Base-by-base conservation (phyloP, 192 early-diverging fungal genomes). In the Entomortierella parvispora region DNA sequence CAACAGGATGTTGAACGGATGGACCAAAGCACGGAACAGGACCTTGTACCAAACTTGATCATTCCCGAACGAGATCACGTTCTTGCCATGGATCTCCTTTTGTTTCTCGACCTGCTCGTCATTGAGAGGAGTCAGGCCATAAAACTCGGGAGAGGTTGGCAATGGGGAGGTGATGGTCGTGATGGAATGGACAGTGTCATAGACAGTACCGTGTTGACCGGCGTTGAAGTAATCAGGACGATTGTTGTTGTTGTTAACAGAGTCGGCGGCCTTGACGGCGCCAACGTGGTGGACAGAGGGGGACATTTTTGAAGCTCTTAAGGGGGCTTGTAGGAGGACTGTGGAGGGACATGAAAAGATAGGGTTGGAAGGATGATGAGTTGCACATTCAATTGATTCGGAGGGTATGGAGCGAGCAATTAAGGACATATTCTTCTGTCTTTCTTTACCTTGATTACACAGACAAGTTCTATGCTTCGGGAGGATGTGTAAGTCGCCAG, bases 1-100 rank as follows among this genome's bases (percentile, higher is more conserved):
- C 0, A 85, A 56, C 10, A 62, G 31, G 55, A 79, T 69, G 28
- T 83, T 83, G 59, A 85, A 85, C 0, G 84, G 84, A 49, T 85
- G 82, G 33, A 81, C 28, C 8, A 77, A 23, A 22, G 84, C 75
- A n/a, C 45, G 31, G 34, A 81, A 71, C 32, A 83, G 63, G 15
- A 80, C n/a, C 15, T 48, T 79, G 57, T 80, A 82, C 75, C 77
- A 75, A 25, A 37, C 48, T 52, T 44, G 50, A 2, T 75, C 63
- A 42, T 75, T 58, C 2, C 50, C 62, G 40, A 65, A 55, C 0
- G 28, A 48, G 40, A 75, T 58, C 28, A 66, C 32, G 32, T 75
- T 75, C 32, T 75, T 75, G 15, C 71, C 71, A 49, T 66, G 56
- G 12, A 15, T 8, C 5, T 33, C 44, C 33, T 51, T 58, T 12